Evolutionary conservation across 305 asterid species (phyloP), one percentile per base, ranked within the genome.

Genomic region (Vinca major): DNA sequence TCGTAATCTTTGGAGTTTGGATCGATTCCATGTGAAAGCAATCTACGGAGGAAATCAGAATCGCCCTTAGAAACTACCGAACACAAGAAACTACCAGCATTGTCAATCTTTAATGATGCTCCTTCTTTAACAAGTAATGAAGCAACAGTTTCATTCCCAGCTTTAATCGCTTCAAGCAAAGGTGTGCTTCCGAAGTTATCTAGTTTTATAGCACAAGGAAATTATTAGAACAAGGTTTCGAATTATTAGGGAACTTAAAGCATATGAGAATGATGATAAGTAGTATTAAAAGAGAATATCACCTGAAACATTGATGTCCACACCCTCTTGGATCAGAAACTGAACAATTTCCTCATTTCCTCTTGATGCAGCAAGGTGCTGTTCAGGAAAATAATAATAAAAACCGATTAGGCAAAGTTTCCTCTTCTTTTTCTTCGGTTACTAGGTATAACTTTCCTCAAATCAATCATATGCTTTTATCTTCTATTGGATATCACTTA

Each of bases 181-280:
- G 98, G 96, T 0, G 88, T 86, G 69, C 79, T 87, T 17, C 97
- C 97, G 50, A 87, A 88, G 63, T 87, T 82, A 82, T 92, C 98
- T 89, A 72, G 66, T 51, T 11, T 20, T 68, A 52, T 61, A 21
- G 63, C 41, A 11, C 4, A 67, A 37, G 3, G 4, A 33, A 52
- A 50, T 9, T 16, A 61, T 62, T 41, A 50, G 39, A 40, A 17
- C 65, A 48, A 33, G 10, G 50, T 11, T 64, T 26, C 55, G 13
- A 12, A 26, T 4, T 20, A 26, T 3, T 60, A 7, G 20, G 7
- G 11, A 7, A 47, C 9, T 26, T 26, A 26, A 26, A 26, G 33
- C 33, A 26, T 26, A 26, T 26, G 33, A 26, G 33, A 26, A 26
- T 26, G 33, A 26, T 26, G 33, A 26, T 26, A 26, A 26, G 33